Evolutionary conservation across 2,329 filamentous ascomycete genomes (phyloP).

Genomic region (Shiraia sp.): DNA sequence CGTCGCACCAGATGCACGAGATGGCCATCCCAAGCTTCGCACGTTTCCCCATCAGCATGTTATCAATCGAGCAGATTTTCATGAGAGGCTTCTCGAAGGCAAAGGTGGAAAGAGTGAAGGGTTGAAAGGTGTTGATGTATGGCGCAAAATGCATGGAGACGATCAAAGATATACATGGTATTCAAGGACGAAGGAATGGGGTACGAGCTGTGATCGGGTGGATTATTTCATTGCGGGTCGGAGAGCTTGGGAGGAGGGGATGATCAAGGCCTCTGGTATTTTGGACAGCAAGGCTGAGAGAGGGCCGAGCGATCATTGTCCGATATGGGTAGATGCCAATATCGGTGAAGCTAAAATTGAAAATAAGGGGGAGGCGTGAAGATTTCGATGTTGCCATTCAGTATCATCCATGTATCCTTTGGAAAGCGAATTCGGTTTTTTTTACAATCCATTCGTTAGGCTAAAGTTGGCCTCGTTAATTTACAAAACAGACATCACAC

Average conservation of each 20-base stretch:
- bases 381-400: neutral
- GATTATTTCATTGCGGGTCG: conserved; percentile 56
- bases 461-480: no score
- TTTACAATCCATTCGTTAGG: no score
- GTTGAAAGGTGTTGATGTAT: conserved; percentile 51
- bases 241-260: conserved; percentile 44
- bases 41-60: conserved; percentile 53
- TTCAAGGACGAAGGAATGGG: conserved; percentile 50
- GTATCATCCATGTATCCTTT: no score
- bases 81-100: conserved; percentile 50
- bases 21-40: conserved; percentile 54
- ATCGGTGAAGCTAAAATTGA: conserved; percentile 1
- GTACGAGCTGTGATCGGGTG: conserved; percentile 57
- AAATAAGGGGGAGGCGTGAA: neutral
- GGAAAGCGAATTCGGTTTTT: no score
- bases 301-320: conserved; percentile 59
- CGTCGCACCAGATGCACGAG: conserved; percentile 49
- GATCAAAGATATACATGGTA: conserved; percentile 56
- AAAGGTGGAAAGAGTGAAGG: conserved; percentile 12
- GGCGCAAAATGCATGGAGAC: conserved; percentile 49
- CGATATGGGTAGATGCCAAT: conserved; percentile 49
- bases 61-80: conserved; percentile 57
- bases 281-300: conserved; percentile 50
- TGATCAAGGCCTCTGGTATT: conserved; percentile 46
- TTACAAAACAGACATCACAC: no score